These are phyloP conservation scores for Alternaria novae-zelandiae DNA, from an alignment of 2,329 filamentous ascomycete genomes.

Conservation along the genomic window DNA sequence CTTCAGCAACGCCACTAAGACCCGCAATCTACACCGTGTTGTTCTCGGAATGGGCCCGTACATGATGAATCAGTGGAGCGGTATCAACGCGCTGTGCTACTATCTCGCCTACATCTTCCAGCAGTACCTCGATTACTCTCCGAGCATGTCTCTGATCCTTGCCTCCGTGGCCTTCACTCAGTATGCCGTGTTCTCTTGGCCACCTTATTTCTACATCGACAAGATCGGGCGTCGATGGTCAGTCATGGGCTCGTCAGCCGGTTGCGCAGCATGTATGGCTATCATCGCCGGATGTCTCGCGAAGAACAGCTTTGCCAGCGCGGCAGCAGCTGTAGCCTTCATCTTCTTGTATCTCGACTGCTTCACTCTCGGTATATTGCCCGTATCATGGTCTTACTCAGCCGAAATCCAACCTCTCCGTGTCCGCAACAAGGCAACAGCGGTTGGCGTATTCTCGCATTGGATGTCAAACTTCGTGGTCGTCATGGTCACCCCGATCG, in stretches of 20 bases:
- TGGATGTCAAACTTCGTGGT: conserved; percentile 59
- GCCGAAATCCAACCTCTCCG: conserved; percentile 59
- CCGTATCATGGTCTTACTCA: conserved; percentile 58
- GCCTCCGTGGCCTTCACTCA: conserved; percentile 53
- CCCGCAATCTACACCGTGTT: conserved; percentile 46
- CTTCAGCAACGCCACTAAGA: conserved; percentile 45
- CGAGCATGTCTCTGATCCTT: conserved; percentile 36
- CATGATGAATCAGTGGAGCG: conserved; percentile 51
- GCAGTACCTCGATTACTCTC: conserved; percentile 42
- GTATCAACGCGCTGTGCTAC: conserved; percentile 43
- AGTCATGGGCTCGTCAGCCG: conserved; percentile 32
- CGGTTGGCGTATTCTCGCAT: conserved; percentile 57
- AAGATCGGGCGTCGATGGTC: conserved; percentile 51
- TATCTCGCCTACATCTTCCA: conserved; percentile 50
- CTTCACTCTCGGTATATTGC: conserved; percentile 30
- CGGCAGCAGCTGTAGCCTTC: conserved; percentile 51
- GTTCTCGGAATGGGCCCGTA: conserved; percentile 49
- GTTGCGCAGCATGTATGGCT: conserved; percentile 44
- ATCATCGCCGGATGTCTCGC: conserved; percentile 42
- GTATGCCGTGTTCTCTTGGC: conserved; percentile 52
- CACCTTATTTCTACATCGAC: conserved; percentile 55
- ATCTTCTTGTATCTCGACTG: conserved; percentile 32
- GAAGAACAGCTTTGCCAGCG: conserved; percentile 28
- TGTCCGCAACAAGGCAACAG: conserved; percentile 57
- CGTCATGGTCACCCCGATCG: conserved; percentile 59